Evolutionary conservation across 306 rosid species (phyloP), one percentile per base, ranked within the genome.

Genomic region (Prunus mira): DNA sequence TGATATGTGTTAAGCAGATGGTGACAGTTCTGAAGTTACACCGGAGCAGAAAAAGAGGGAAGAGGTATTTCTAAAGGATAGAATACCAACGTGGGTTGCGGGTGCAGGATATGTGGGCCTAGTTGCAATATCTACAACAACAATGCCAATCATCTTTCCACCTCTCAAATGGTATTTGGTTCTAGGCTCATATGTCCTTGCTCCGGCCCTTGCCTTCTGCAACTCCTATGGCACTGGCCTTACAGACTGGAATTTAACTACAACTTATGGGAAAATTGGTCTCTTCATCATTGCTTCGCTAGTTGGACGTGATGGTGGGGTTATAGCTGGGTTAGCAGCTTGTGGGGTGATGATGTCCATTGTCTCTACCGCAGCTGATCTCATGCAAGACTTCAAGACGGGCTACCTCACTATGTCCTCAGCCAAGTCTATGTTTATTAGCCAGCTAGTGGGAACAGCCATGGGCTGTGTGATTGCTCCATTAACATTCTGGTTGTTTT

Each of bases 301-400:
- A 74, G 98, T 96, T 19, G 97, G 98, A 38, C 82, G 82, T 52
- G 76, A 91, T 3, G 98, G 98, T 0, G 99, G 99, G 18, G 99
- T 90, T 46, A 82, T 92, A 65, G 99, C 99, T 1, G 99, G 99
- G 14, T 28, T 88, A 72, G 93, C 97, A 55, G 80, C 96, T 24
- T 88, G 84, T 66, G 97, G 96, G 50, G 93, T 96, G 58, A 96
- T 96, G 98, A 92, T 96, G 98, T 79, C 98, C 65, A 96, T 92
- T 4, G 98, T 96, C 4, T 67, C 98, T n/a, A 96, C 97, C 1
- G 98, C 99, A 15, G 96, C 98, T 2, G 98, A 96, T 86, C 99
- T 96, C 82, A 96, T 96, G 99, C 99, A 96, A 88, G 99, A 96
- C 85, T 96, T 96, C 85, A 96, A 92, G 92, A 91, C 98, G 0